A percentile compares a stretch with the other conserved stretches of the same genome.
phyloP scores from a whole-genome alignment of 805 yeast genomes.

The Lachancea meyersii region DNA sequence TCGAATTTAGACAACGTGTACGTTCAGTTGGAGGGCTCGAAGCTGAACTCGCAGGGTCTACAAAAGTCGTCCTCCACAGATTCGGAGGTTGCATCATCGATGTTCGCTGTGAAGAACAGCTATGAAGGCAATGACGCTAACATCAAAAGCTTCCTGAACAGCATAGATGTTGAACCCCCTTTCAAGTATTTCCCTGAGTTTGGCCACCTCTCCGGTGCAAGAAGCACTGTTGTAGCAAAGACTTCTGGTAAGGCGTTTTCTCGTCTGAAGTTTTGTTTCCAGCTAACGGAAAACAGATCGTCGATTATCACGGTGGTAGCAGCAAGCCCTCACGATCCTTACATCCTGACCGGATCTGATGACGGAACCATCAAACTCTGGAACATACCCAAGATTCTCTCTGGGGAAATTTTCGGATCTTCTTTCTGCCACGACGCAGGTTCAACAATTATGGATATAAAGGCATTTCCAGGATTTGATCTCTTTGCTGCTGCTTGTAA shows the following conservation, averaged over 20 bases:
- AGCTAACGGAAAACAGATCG: conserved; percentile 55
- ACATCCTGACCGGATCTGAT: conserved; percentile 72
- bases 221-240: conserved; percentile 5
- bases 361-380: conserved; percentile 69
- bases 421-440: conserved; percentile 43
- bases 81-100: neutral
- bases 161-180: conserved; percentile 49
- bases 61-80: neutral
- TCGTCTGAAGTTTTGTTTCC: conserved; percentile 32
- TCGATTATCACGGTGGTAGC: conserved; percentile 48
- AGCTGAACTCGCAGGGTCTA: conserved; percentile 12
- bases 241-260: conserved; percentile 19
- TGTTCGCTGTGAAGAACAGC: conserved; percentile 41
- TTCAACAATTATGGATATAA: conserved; percentile 43
- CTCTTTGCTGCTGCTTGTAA: conserved; percentile 49
- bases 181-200: conserved; percentile 61
- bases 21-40: conserved; percentile 38
- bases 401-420: conserved; percentile 50
- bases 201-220: conserved; percentile 35
- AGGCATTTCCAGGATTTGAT: conserved; percentile 48
- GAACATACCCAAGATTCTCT: conserved; percentile 64
- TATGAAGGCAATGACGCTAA: conserved; percentile 65
- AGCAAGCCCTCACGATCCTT: conserved; percentile 54
- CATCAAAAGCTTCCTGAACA: conserved; percentile 49
- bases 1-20: conserved; percentile 38